Conservation (phyloP, 108 stramenopile species). For the Cyclotella baltica region DNA sequence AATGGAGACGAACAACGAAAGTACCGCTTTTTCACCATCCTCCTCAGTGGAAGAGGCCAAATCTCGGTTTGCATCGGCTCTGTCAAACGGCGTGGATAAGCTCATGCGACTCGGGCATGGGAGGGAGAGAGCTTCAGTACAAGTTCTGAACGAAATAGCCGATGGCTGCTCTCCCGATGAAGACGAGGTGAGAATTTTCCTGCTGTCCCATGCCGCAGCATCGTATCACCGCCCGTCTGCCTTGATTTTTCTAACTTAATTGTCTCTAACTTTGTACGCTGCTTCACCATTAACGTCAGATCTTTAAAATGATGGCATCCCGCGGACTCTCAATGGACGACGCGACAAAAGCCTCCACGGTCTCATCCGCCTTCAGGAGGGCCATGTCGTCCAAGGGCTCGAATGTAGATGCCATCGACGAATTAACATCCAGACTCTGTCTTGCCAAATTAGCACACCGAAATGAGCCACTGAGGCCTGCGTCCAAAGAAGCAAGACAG, state of each 20-base stretch:
- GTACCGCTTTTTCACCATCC: constrained; percentile 25
- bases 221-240: neutral
- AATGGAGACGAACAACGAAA: neutral
- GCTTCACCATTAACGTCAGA: constrained; percentile 34
- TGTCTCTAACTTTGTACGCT: neutral
- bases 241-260: neutral
- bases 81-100: constrained; percentile 55
- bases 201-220: neutral
- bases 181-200: constrained; percentile 60
- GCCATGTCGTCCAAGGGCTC: constrained; percentile 32
- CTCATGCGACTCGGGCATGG: constrained; percentile 64
- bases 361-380: constrained; percentile 56
- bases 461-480: constrained; percentile 12
- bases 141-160: constrained; percentile 58
- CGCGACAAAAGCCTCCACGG: constrained; percentile 65
- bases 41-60: constrained; percentile 51
- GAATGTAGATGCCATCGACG: constrained; percentile 56
- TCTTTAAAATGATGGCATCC: constrained; percentile 66
- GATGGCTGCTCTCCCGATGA: constrained; percentile 61
- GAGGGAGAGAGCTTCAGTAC: constrained; percentile 57
- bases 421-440: constrained; percentile 54
- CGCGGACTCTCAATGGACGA: constrained; percentile 64
- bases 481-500: neutral
- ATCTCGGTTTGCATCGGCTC: constrained; percentile 46
- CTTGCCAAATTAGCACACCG: constrained; percentile 21